Evolutionary conservation across 495 filamentous ascomycete species (phyloP), one percentile per base, ranked within the genome.

Genomic region (Acidomyces sp.): DNA sequence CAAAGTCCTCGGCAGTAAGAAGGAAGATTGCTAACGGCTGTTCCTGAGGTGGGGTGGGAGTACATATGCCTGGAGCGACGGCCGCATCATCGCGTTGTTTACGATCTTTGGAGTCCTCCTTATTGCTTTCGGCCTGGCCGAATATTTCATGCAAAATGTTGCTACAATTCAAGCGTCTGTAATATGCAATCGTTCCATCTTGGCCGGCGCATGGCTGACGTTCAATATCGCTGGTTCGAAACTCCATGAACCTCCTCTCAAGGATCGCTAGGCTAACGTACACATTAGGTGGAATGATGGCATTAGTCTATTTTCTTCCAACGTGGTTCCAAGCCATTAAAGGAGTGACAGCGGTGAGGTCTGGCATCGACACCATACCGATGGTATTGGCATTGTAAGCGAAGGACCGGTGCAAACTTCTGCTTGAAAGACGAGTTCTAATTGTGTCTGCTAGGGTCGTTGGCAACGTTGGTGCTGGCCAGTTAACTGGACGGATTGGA

Each of bases 241-340:
- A n/a, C n/a, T n/a, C n/a, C n/a, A n/a, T n/a, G n/a, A n/a, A n/a
- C n/a, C n/a, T n/a, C n/a, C n/a, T n/a, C n/a, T n/a, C n/a, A n/a
- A n/a, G n/a, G n/a, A n/a, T n/a, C n/a, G n/a, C n/a, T n/a, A n/a
- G n/a, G n/a, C n/a, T n/a, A n/a, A n/a, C n/a, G n/a, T n/a, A n/a
- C n/a, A n/a, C n/a, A n/a, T n/a, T n/a, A n/a, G 33, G 31, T 4
- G 9, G 6, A 10, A 35, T 44, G 24, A n/a, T 34, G 20, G 17
- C 29, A 2, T 36, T 36, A 13, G 22, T 21, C 3, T 29, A 54
- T 39, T 79, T 80, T 65, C 60, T 93, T 15, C 85, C 86, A 0
- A 79, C 88, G 49, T 94, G 80, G 79, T 92, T 94, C 67, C 86
- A 94, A 53, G 74, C 82, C 4, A 75, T 93, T 56, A 78, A 86